Conservation (phyloP, 2,329 filamentous ascomycete genomes). For the Alternaria arbusti region DNA sequence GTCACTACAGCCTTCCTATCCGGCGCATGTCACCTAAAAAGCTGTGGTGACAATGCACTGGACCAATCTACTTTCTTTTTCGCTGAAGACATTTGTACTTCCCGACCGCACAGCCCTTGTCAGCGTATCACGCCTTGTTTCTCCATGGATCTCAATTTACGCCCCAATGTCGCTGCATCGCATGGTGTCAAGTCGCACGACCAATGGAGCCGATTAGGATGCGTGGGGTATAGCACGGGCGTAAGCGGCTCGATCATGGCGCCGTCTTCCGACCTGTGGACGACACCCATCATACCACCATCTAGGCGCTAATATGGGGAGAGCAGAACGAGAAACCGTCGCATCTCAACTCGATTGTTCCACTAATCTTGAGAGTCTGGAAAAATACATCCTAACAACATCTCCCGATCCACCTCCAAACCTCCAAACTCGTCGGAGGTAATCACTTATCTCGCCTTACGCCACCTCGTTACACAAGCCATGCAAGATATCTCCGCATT, state of each 20-base stretch:
- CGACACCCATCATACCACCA: neutral
- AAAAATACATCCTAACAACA: neutral
- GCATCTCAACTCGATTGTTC: too few species aligned
- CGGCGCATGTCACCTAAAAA: neutral
- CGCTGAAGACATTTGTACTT: neutral
- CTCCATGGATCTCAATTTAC: neutral
- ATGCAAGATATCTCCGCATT: conserved; percentile 2
- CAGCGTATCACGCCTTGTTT: neutral
- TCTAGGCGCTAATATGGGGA: neutral
- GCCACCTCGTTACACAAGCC: conserved; percentile 13
- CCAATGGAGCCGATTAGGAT: conserved; percentile 7
- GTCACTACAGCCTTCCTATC: conserved; percentile 12
- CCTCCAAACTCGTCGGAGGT: too few species aligned
- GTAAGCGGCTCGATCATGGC: conserved; percentile 6
- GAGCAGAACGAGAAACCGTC: neutral
- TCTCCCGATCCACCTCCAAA: neutral
- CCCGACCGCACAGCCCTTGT: neutral
- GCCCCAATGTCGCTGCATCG: neutral
- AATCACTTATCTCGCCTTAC: conserved; percentile 17
- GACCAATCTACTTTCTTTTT: neutral
- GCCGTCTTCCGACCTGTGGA: neutral
- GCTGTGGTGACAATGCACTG: neutral
- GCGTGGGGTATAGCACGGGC: conserved; percentile 14
- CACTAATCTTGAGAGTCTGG: too few species aligned
- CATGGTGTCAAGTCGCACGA: neutral